Evolutionary conservation across 495 filamentous ascomycete species (phyloP), one percentile per base, ranked within the genome.

Genomic region (Aspergillus nidulans): DNA sequence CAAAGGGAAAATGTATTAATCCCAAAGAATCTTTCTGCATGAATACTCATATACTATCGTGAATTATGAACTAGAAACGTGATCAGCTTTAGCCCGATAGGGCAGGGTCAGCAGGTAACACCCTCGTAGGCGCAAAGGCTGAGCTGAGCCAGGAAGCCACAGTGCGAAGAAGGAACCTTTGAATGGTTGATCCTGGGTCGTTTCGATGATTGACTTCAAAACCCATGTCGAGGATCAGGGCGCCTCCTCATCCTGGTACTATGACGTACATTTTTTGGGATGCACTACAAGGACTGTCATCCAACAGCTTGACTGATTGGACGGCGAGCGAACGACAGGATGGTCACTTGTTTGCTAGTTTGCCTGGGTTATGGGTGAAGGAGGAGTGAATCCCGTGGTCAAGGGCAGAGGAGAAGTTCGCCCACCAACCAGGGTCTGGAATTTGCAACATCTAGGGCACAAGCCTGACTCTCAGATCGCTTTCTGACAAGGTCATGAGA

Each of bases 401-500:
- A 30, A 28, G n/a, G 48, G 16, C 48, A 55, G 53, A 45, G 45
- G 10, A 43, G 36, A 36, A 28, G 53, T 43, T 16, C 25, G 13
- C 53, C 10, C 9, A 25, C 53, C 53, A 55, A 55, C 45, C 53
- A 55, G 44, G 24, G 21, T 10, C n/a, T 6, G 24, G 24, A 2
- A 40, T 43, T 43, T 16, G 16, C 20, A 32, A 26, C 36, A 28
- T 40, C 34, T 19, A 40, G 38, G 43, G 26, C 45, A 41, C 38
- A 49, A 43, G 45, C 18, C 53, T 42, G 49, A 48, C 53, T 39
- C 53, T 43, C 53, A 36, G 53, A 56, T 49, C 53, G 36, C 53
- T 49, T 54, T 40, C 34, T 56, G 53, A 49, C 45, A 34, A 47
- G 45, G 53, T 56, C 53, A 56, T 56, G 53, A 40, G 53, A 49